Evolutionary conservation across 2,329 filamentous ascomycete species (phyloP).

Genomic region (Paracamarosporium sp.): DNA sequence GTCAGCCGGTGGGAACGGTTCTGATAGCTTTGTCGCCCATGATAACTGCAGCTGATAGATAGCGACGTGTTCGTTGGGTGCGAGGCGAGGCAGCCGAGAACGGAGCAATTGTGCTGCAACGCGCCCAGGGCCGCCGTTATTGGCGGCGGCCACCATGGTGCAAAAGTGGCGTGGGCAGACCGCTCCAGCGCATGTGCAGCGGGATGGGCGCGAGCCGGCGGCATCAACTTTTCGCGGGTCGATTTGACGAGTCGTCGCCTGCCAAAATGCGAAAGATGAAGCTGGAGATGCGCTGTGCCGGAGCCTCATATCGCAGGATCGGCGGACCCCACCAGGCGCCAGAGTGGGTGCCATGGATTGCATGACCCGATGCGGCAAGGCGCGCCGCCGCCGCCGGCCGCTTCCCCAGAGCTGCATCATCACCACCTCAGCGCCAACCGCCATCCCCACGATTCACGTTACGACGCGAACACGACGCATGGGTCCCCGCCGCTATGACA

Average conservation of each 20-base stretch:
- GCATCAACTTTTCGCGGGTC: conserved; percentile 12
- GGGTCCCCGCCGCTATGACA: background rate
- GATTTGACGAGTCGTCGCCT: conserved; percentile 7
- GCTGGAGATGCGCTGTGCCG: conserved; percentile 1
- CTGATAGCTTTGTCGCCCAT: conserved; percentile 11
- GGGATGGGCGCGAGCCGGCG: background rate
- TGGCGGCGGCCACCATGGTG: background rate
- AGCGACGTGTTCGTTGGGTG: conserved; percentile 14
- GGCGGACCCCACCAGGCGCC: conserved; percentile 10
- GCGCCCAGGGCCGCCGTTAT: background rate
- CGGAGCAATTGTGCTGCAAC: conserved; percentile 3
- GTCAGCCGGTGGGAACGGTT: conserved; percentile 34
- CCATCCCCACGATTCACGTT: background rate
- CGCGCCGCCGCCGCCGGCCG: background rate
- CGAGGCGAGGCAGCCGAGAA: conserved; percentile 1
- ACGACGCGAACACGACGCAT: background rate
- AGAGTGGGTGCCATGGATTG: conserved; percentile 1
- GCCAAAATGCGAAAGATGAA: conserved; percentile 15
- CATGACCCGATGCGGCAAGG: conserved; percentile 9
- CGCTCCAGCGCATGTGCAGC: conserved; percentile 14
- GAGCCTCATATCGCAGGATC: conserved; percentile 7
- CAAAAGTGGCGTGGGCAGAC: conserved; percentile 1
- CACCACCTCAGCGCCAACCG: conserved; percentile 1
- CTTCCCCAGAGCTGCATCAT: conserved; percentile 7
- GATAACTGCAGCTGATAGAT: conserved; percentile 19